phyloP scores from a whole-genome alignment of 768 basidiomycete species.

The Rhodotorula diobovata region DNA sequence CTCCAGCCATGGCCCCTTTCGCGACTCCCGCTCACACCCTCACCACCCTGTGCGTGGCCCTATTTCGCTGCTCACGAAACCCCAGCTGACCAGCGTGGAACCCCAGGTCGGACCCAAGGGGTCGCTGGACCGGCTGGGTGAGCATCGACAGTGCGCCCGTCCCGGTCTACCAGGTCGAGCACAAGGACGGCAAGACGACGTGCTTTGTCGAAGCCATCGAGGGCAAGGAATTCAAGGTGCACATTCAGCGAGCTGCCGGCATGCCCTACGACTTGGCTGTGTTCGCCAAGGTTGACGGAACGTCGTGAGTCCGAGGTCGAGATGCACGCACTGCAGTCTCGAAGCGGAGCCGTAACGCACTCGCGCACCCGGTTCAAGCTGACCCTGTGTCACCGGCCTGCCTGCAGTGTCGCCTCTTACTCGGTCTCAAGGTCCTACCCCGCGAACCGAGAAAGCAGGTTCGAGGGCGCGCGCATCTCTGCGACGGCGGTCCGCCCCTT shows the following conservation, averaged over 20 bases:
- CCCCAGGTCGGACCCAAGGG: neutral
- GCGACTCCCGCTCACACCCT: neutral
- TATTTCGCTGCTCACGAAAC: accelerated
- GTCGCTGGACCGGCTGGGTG: neutral
- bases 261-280: neutral
- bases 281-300: neutral
- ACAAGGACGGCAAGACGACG: neutral
- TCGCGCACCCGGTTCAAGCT: neutral
- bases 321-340: no score
- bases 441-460: neutral
- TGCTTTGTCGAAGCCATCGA: conserved; percentile 16
- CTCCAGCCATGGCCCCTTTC: no score
- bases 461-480: neutral
- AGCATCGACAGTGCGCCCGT: neutral
- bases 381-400: no score
- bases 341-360: no score
- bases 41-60: neutral
- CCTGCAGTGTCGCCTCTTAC: neutral
- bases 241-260: no score
- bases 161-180: conserved; percentile 5
- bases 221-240: neutral
- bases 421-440: neutral
- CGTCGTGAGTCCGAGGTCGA: neutral
- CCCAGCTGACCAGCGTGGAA: neutral
- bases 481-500: neutral